Conservation (phyloP, 371 early-diverging fungal genomes). For the Mucor sp. region DNA sequence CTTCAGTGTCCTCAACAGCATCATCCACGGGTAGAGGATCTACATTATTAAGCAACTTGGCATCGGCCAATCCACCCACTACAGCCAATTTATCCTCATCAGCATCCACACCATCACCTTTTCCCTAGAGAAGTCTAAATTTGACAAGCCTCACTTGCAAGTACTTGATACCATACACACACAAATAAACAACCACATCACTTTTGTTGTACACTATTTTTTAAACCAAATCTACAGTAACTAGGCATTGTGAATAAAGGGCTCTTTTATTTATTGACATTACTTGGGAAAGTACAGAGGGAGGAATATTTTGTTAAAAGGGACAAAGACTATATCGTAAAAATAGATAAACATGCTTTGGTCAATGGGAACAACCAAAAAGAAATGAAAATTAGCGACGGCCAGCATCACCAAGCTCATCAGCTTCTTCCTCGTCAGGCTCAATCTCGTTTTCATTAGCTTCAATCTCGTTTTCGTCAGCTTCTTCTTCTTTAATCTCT, state of each 20-base stretch:
- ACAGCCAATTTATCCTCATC: background rate
- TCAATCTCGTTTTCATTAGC: background rate
- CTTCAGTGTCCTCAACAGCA: background rate
- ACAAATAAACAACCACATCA: too few species aligned
- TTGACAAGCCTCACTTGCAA: too few species aligned
- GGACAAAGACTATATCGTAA: background rate
- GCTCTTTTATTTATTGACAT: background rate
- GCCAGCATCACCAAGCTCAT: conserved; percentile 3
- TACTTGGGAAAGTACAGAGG: background rate
- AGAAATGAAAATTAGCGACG: background rate
- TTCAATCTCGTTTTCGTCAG: background rate
- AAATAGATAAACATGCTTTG: background rate
- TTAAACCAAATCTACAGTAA: too few species aligned
- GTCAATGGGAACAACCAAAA: background rate
- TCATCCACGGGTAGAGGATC: conserved; percentile 1
- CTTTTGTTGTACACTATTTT: too few species aligned
- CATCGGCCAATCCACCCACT: background rate
- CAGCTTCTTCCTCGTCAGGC: background rate
- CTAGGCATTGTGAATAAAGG: too few species aligned
- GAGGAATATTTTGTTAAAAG: background rate
- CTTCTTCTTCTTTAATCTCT: background rate
- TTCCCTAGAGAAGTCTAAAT: too few species aligned
- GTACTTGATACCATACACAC: too few species aligned
- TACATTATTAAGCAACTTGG: conserved; percentile 3
- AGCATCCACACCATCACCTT: too few species aligned